These are phyloP conservation scores for Rhodotorula sphaerocarpa DNA, from an alignment of 768 basidiomycete species.

Conservation along the genomic window DNA sequence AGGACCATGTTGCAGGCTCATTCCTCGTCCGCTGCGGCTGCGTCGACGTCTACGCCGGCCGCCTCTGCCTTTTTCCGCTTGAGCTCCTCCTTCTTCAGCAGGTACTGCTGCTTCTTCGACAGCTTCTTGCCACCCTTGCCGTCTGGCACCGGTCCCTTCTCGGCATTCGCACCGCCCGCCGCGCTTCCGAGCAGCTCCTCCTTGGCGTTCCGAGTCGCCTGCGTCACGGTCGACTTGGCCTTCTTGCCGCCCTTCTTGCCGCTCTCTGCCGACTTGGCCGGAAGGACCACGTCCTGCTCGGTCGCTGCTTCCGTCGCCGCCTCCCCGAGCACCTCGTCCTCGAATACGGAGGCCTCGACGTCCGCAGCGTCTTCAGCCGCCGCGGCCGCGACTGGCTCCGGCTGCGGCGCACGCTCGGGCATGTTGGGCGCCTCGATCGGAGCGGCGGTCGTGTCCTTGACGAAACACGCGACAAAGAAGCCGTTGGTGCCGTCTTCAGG, in stretches of 20 bases:
- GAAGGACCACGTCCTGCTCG: background rate
- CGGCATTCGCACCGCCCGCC: background rate
- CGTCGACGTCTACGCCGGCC: background rate
- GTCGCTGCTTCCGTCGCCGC: background rate
- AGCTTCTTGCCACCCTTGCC: conserved; percentile 12
- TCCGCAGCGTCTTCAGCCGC: background rate
- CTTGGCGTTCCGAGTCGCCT: conserved; percentile 10
- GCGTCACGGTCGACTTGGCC: conserved; percentile 9
- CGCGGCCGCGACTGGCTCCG: too few relatives aligned
- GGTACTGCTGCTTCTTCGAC: conserved; percentile 22
- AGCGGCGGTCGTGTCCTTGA: conserved; percentile 39
- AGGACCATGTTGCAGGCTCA: background rate
- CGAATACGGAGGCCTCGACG: background rate
- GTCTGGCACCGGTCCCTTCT: background rate
- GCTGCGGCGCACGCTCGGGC: too few relatives aligned
- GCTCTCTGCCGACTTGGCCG: background rate
- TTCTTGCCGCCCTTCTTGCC: conserved; percentile 6
- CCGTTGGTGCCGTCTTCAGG: conserved; percentile 81
- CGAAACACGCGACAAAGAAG: conserved; percentile 94
- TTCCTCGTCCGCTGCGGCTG: background rate
- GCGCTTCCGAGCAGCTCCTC: conserved; percentile 1
- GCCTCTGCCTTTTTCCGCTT: conserved; percentile 21
- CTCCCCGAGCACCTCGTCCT: background rate
- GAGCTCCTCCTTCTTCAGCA: conserved; percentile 24
- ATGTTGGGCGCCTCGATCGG: background rate